phyloP scores from a whole-genome alignment of 305 asterid genomes.

The Fraxinus dipetala region DNA sequence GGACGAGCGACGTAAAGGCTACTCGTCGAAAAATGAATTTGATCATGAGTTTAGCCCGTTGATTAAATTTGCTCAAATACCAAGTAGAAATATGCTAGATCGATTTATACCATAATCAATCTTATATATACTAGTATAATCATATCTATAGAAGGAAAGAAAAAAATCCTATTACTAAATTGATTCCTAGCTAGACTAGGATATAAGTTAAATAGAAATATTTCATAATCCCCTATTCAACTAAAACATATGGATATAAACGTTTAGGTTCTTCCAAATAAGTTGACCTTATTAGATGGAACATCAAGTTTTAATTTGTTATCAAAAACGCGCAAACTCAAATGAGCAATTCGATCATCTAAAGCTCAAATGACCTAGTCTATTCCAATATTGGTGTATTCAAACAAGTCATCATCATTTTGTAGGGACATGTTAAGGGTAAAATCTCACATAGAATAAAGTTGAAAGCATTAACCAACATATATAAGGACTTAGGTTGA shows the following conservation, averaged over 20 bases:
- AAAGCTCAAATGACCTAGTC: not conserved
- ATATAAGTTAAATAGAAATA: too few species aligned
- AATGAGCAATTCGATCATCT: not conserved
- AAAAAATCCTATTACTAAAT: not conserved
- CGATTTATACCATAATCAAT: not conserved
- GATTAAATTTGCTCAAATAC: not conserved
- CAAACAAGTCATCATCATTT: not conserved
- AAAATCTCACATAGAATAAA: not conserved
- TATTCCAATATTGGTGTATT: not conserved
- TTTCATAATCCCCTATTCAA: not conserved
- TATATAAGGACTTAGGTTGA: not conserved
- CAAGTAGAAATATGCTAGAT: not conserved
- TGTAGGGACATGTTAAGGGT: too few species aligned
- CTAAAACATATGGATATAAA: not conserved
- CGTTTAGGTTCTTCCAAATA: not conserved
- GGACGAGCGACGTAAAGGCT: not conserved
- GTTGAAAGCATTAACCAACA: not conserved
- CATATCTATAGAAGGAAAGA: not conserved
- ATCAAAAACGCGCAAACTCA: not conserved
- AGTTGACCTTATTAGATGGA: too few species aligned
- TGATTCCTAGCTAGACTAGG: not conserved
- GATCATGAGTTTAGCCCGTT: not conserved
- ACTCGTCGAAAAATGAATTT: not conserved
- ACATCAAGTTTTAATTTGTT: not conserved
- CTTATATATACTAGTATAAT: not conserved